These are phyloP conservation scores for Calonectria pauciramosa DNA, from an alignment of 2,329 filamentous ascomycete genomes.

Conservation along the genomic window DNA sequence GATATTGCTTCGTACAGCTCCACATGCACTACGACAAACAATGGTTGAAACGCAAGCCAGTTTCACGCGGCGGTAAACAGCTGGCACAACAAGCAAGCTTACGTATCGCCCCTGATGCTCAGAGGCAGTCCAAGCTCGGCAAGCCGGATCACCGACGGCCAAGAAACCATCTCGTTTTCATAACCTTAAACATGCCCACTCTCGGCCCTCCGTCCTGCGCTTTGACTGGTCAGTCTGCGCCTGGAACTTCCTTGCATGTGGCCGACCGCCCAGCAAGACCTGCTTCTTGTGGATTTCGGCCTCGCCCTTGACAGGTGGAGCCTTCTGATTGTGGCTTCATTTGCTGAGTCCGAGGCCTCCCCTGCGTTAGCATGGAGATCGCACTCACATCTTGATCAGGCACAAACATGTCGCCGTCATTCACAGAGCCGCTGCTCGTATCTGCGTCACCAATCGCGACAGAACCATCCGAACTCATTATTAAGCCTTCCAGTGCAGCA, in stretches of 20 bases:
- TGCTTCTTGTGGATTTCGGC: background rate
- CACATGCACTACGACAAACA: slow-evolving; percentile 2
- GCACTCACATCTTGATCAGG: background rate
- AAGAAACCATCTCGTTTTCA: background rate
- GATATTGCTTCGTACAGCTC: slow-evolving; percentile 22
- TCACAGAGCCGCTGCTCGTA: background rate
- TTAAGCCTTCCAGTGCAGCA: background rate
- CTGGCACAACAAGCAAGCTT: background rate
- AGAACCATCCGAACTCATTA: background rate
- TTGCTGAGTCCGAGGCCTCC: background rate
- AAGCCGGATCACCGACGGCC: background rate
- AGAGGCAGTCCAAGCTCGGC: background rate
- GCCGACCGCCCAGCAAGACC: background rate
- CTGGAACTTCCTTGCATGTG: slow-evolving; percentile 7
- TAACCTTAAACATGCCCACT: slow-evolving; percentile 17
- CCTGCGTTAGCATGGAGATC: slow-evolving; percentile 11
- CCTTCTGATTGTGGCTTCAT: background rate
- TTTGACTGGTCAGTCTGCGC: slow-evolving; percentile 9
- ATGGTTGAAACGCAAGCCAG: background rate
- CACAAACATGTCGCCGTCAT: background rate
- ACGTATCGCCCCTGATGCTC: background rate
- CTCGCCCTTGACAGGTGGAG: slow-evolving; percentile 13
- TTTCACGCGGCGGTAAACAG: slow-evolving; percentile 7
- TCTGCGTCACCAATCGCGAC: background rate
- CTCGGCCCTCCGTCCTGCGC: background rate